Base-by-base conservation (phyloP, 805 yeast species). In the Priceomyces fermenticarens region DNA sequence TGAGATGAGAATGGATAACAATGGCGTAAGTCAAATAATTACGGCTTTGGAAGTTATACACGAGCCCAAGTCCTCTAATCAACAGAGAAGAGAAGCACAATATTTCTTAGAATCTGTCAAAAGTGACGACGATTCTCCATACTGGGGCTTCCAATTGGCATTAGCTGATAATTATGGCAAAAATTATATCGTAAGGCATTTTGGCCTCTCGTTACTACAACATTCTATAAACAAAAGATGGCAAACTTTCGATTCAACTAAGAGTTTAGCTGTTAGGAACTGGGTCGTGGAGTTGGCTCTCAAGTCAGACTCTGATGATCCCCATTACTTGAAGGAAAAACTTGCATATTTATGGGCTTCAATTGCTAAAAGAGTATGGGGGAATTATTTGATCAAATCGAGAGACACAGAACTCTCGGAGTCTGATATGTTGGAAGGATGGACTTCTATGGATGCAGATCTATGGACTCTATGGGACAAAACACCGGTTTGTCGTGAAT, bases 321-420 rank as follows among this genome's bases (percentile, higher is more conserved):
- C 98, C 5, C 91, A 88, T 60, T 95, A 83, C 54, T 72, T 93
- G 42, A 87, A 83, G 55, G 98, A 90, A 57, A 93, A 93, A 62
- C 57, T 90, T 31, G 95, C 97, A 10, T 84, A 79, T 48, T 64
- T 93, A 17, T 90, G 98, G 97, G 96, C 87, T 0, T 83, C 86
- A 32, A 70, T 93, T 6, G 95, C 96, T 9, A 93, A 93, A 56
- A 74, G 96, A 42, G 75, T 81, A 25, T 93, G 99, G 99, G 97
- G 97, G 12, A 70, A 78, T 30, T 80, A 77, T 44, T 62, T 85
- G n/a, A 72, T 66, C 16, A 67, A 64, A 45, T 39, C 50, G 2
- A 41, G 42, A 16, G 39, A 41, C 1, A 52, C 65, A 2, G 63
- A 65, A 4, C 56, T 62, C 28, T 45, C 60, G 14, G 81, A 71